Conservation (phyloP, 208 protist species). For the Balamuthia mandrillaris region DNA sequence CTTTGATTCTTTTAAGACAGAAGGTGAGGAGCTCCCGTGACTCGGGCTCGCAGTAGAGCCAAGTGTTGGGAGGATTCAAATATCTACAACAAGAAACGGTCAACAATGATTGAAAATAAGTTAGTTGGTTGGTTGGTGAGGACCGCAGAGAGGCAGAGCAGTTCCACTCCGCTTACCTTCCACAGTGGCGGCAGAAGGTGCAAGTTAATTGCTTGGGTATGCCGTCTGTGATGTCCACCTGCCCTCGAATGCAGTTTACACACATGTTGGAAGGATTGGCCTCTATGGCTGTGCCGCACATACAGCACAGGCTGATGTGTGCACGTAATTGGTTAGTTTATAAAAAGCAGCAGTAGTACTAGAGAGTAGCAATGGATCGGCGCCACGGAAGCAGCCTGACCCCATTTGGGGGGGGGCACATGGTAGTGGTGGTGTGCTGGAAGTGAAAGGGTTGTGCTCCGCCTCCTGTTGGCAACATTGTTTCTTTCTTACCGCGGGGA, state of each 20-base stretch:
- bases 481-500: too few relatives aligned
- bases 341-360: too few relatives aligned
- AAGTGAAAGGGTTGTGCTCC: too few relatives aligned
- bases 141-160: neutral
- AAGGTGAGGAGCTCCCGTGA: constrained; percentile 95
- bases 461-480: too few relatives aligned
- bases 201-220: constrained; percentile 93
- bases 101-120: neutral
- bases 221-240: constrained; percentile 97
- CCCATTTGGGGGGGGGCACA: too few relatives aligned
- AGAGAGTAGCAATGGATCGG: too few relatives aligned
- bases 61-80: constrained; percentile 94
- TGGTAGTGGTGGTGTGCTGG: too few relatives aligned
- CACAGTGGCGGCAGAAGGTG: constrained; percentile 80
- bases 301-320: constrained; percentile 88
- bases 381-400: too few relatives aligned
- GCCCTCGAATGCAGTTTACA: constrained; percentile 89
- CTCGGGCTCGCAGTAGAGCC: constrained; percentile 91
- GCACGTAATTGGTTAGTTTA: too few relatives aligned
- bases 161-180: neutral
- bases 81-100: too few relatives aligned
- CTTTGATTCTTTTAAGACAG: constrained; percentile 94
- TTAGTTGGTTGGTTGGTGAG: neutral
- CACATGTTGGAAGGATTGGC: constrained; percentile 99
- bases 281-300: constrained; percentile 90